Evolutionary conservation across 2,329 filamentous ascomycete genomes (phyloP), one percentile per base, ranked within the genome.

Genomic region (Ilyonectria mors-panacis): DNA sequence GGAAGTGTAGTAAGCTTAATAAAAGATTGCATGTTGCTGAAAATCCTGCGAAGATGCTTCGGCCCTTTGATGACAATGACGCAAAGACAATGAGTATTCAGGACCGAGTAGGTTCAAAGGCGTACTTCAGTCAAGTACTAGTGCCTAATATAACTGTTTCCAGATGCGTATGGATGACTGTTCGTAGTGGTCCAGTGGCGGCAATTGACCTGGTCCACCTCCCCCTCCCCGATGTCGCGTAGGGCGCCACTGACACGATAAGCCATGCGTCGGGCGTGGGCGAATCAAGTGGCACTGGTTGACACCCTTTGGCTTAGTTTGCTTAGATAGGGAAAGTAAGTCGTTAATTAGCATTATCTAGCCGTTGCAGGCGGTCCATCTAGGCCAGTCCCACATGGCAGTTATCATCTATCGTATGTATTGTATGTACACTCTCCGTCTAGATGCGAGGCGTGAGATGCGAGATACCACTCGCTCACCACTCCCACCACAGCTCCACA

Each of bases 401-500:
- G 73, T 65, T 67, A 72, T 75, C 73, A 67, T 75, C 61, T 59
- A 58, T 61, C 61, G 58, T 59, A 55, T 63, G 44, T 45, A 21
- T 70, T 69, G 45, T 74, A 70, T 73, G 65, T 69, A 65, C 71
- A 69, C 55, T 63, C 63, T 64, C 59, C 44, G 42, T 28, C 59
- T 39, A 21, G n/a, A 23, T 57, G 55, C 39, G 53, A 59, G 62
- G 45, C 54, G 39, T 15, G 45, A 10, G 21, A 44, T 51, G 63
- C 35, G 26, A 55, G 60, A 56, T 66, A 23, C 21, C 15, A 30
- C 23, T 48, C 21, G 13, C 47, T 72, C 57, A 69, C 63, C 72
- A 73, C 50, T 79, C 77, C 81, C 88, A 89, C 63, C 83, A 77
- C 57, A 89, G 65, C 76, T 86, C 85, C 26, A 86, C 72, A 9